Base-by-base conservation (phyloP, 495 filamentous ascomycete genomes). In the Aspergillus ellipticus region DNA sequence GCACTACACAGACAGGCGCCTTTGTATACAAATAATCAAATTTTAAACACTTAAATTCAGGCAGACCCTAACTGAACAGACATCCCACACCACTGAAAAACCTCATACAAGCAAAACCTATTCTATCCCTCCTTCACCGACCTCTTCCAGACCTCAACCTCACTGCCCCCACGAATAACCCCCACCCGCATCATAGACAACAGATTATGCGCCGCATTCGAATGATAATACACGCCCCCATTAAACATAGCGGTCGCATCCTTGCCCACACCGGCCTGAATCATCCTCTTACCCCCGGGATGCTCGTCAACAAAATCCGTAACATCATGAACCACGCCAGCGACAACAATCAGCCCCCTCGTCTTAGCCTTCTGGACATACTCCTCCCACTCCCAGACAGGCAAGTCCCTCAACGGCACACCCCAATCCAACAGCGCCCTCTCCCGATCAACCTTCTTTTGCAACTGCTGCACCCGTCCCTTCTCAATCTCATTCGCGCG, bases 161-260 rank as follows among this genome's bases (percentile, higher is more conserved):
- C 54, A 21, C 54, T 31, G 21, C 54, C 54, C 1, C 54, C 54
- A 7, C 47, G 42, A 49, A 96, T 84, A 49, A 96, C 90, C 67
- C 88, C 91, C 5, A 95, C 85, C 54, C 91, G 79, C 88, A 94
- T 92, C 54, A 88, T 94, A 11, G 88, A 88, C 48, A 96, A 82
- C 33, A 95, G 76, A 73, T 96, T 96, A 79, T 96, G 90, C 43
- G 91, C 91, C 49, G 88, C 91, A 70, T 96, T 96, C 57, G 85
- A 89, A 79, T 96, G 91, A 63, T 86, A 83, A 74, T 96, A 96
- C 42, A 96, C 87, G 68, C 91, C 91, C 56, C 91, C 91, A 76
- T 96, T 95, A 82, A 96, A 96, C 73, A 93, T 90, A 55, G 90
- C 90, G 5, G 91, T 96, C 33, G 91, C 90, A 66, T 96, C 91